phyloP scores from a whole-genome alignment of 2,329 filamentous ascomycete species.

The Acephala macrosclerotiorum region DNA sequence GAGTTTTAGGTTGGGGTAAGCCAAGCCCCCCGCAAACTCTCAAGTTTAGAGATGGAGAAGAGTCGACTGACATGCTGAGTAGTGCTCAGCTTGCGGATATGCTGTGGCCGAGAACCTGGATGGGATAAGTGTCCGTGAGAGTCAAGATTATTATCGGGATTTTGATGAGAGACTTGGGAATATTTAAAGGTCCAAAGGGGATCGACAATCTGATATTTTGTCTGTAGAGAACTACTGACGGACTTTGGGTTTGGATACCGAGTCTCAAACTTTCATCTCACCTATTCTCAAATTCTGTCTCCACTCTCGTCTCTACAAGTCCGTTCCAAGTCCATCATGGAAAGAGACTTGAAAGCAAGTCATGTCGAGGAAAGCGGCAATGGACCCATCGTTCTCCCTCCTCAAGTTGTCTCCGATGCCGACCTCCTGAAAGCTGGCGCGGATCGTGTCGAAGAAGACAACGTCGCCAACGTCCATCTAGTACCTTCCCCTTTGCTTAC shows the following conservation, averaged over 20 bases:
- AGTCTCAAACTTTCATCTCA: neutral
- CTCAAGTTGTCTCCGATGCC: neutral
- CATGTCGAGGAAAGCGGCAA: neutral
- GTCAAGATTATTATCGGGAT: neutral
- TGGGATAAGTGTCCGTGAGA: neutral
- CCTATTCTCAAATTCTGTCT: neutral
- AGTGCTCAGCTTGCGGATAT: neutral
- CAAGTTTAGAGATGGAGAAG: neutral
- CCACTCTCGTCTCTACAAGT: neutral
- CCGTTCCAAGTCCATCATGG: neutral
- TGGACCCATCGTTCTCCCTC: neutral
- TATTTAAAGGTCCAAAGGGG: neutral
- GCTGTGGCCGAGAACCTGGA: neutral
- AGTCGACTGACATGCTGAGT: neutral
- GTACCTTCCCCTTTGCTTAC: neutral
- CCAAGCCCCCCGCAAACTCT: slow-evolving; percentile 2
- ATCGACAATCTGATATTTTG: neutral
- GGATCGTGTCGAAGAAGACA: neutral
- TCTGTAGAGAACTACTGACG: no score
- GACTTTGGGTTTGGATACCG: neutral
- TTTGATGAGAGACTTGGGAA: neutral
- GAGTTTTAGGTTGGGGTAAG: neutral
- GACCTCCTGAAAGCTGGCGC: slow-evolving; percentile 3
- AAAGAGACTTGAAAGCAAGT: neutral
- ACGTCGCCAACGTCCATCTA: neutral